Conservation (phyloP, 2,329 filamentous ascomycete species). For the Phaeosphaeria sp. region DNA sequence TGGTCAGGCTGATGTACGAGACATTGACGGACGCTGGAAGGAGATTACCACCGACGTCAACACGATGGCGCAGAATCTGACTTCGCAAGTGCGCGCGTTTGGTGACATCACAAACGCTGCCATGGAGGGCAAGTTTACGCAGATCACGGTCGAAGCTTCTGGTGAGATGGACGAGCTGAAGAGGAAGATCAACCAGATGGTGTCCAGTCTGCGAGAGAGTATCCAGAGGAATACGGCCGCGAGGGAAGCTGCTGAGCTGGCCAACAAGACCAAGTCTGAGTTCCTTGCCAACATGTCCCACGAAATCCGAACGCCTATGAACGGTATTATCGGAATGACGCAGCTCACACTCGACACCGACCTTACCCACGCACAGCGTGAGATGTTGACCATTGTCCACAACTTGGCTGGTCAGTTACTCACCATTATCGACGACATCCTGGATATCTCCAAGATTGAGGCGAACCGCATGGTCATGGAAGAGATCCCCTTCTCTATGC, state of each 20-base stretch:
- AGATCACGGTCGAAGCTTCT: constrained; percentile 94
- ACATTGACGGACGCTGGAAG: constrained; percentile 94
- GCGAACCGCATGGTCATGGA: constrained; percentile 98
- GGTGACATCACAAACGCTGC: constrained; percentile 98
- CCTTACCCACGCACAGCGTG: constrained; percentile 90
- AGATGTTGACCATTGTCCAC: constrained; percentile 99
- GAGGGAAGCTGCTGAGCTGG: constrained; percentile 92
- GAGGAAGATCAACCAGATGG: constrained; percentile 99
- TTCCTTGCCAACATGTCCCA: constrained; percentile 99
- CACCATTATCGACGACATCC: constrained; percentile 87
- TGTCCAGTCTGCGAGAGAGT: constrained; percentile 91
- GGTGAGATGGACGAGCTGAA: constrained; percentile 99
- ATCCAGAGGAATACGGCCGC: constrained; percentile 97
- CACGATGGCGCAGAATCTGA: constrained; percentile 84
- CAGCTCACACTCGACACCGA: constrained; percentile 94
- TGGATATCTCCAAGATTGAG: constrained; percentile 80
- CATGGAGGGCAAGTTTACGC: constrained; percentile 95
- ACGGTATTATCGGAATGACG: constrained; percentile 98
- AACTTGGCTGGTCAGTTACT: constrained; percentile 94
- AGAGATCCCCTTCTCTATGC: constrained; percentile 93
- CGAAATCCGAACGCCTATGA: constrained; percentile 97
- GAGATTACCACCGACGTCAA: constrained; percentile 98
- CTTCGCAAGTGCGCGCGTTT: constrained; percentile 96
- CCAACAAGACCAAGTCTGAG: constrained; percentile 97
- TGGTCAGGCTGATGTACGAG: constrained; percentile 92